Evolutionary conservation across 805 yeast species (phyloP).

Genomic region (Myxozyma nipponensis): DNA sequence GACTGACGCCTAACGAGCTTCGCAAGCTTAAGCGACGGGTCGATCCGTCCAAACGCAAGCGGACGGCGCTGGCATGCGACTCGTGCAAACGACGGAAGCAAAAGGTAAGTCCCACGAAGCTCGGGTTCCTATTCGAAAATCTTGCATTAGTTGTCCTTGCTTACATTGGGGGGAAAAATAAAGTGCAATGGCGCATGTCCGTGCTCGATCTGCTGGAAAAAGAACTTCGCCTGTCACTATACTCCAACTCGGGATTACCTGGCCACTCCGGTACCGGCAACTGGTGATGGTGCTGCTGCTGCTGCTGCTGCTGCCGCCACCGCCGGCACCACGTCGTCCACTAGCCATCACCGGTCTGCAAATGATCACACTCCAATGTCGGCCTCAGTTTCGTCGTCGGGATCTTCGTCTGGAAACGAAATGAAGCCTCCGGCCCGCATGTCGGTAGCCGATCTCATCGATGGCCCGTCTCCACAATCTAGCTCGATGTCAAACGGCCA

Average conservation of each 20-base stretch:
- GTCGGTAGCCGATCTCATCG: neutral
- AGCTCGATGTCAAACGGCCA: too few relatives aligned
- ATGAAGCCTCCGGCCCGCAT: neutral
- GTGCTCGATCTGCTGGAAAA: slow-evolving; percentile 38
- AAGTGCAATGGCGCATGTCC: slow-evolving; percentile 38
- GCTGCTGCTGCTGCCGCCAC: neutral
- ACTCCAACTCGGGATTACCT: slow-evolving; percentile 14
- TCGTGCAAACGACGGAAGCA: slow-evolving; percentile 45
- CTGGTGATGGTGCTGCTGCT: neutral
- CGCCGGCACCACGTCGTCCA: too few relatives aligned
- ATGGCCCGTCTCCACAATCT: neutral
- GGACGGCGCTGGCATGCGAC: slow-evolving; percentile 49
- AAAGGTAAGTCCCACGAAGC: slow-evolving; percentile 13
- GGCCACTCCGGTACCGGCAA: neutral
- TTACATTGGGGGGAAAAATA: too few relatives aligned
- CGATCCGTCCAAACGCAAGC: slow-evolving; percentile 37
- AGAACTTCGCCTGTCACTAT: slow-evolving; percentile 35
- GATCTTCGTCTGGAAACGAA: neutral
- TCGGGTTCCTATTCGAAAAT: neutral
- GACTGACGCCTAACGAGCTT: slow-evolving; percentile 17
- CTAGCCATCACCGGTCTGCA: too few relatives aligned
- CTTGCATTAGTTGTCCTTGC: neutral
- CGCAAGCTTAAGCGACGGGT: slow-evolving; percentile 27
- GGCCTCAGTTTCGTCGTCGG: too few relatives aligned
- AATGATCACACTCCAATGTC: too few relatives aligned